Percentiles rank a stretch among this genome's conserved stretches.
These are phyloP conservation scores for Apophysomyces sp. DNA, from an alignment of 371 early-diverging fungal genomes.

Conservation along the genomic window DNA sequence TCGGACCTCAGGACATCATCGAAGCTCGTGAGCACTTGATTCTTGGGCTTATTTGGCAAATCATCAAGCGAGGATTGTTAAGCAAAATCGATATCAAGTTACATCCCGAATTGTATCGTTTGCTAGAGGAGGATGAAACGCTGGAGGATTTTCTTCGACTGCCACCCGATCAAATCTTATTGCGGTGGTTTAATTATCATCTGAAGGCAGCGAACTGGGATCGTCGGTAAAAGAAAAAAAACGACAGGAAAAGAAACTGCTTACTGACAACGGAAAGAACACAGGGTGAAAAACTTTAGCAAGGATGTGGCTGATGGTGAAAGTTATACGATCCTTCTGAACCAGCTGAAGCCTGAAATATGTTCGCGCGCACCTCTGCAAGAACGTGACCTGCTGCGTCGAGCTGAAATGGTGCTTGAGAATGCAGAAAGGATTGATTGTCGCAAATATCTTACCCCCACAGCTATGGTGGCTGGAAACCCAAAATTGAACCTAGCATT, in stretches of 20 bases:
- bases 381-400: constrained; percentile 63
- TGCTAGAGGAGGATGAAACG: constrained; percentile 86
- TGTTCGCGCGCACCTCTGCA: constrained; percentile 81
- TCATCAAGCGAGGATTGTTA: constrained; percentile 90
- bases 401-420: constrained; percentile 83
- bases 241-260: not conserved
- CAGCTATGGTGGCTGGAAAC: constrained; percentile 87
- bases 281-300: constrained; percentile 79
- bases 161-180: constrained; percentile 88
- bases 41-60: constrained; percentile 94
- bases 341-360: constrained; percentile 77
- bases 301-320: constrained; percentile 89
- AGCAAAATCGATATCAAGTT: constrained; percentile 91
- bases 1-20: constrained; percentile 89
- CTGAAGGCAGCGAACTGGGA: constrained; percentile 85
- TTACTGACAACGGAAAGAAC: not conserved
- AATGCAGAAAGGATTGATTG: constrained; percentile 88
- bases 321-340: constrained; percentile 85
- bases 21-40: constrained; percentile 91
- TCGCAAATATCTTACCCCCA: constrained; percentile 86
- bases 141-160: constrained; percentile 85
- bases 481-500: constrained; percentile 92
- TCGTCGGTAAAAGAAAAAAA: constrained; percentile 39
- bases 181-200: constrained; percentile 96
- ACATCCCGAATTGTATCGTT: constrained; percentile 92